phyloP scores from a whole-genome alignment of 1,284 basidiomycete species.

The Fomitiporia mediterranea region DNA sequence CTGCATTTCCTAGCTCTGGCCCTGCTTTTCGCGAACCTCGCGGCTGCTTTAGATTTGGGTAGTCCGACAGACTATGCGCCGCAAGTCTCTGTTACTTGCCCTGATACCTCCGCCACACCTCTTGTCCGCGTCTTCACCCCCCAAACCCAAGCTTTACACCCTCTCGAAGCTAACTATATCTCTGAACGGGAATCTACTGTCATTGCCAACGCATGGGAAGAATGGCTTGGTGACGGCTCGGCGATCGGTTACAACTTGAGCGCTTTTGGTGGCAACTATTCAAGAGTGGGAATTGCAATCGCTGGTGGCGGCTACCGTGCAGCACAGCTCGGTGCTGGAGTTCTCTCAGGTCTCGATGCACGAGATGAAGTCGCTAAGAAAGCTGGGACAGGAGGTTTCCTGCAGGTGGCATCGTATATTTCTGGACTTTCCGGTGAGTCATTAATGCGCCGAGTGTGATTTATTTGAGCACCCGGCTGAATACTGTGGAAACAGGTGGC shows the following conservation, averaged over 20 bases:
- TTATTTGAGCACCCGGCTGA: no score
- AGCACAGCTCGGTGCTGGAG: constrained; percentile 55
- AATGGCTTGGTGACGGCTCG: constrained; percentile 54
- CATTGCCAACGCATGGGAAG: constrained; percentile 47
- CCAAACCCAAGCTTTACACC: constrained; percentile 46
- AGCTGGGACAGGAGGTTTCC: constrained; percentile 58
- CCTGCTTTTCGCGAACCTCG: neutral
- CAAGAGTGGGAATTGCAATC: constrained; percentile 52
- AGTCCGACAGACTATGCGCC: constrained; percentile 18
- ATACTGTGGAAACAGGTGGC: constrained; percentile 40
- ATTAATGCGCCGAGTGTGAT: neutral
- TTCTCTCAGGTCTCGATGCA: constrained; percentile 53
- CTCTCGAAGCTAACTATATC: constrained; percentile 46
- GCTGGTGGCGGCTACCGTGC: constrained; percentile 58
- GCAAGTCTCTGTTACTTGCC: constrained; percentile 10
- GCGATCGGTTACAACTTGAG: constrained; percentile 47
- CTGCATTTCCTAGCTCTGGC: neutral
- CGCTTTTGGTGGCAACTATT: constrained; percentile 36
- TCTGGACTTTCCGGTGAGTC: constrained; percentile 53
- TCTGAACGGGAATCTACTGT: constrained; percentile 36
- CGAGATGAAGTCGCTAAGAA: constrained; percentile 50
- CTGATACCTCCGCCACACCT: constrained; percentile 22
- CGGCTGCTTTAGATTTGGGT: constrained; percentile 13
- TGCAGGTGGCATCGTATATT: constrained; percentile 61
- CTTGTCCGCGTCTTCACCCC: constrained; percentile 52